Conservation (phyloP, 345 rosid genomes). For the Eucalyptus sp. region DNA sequence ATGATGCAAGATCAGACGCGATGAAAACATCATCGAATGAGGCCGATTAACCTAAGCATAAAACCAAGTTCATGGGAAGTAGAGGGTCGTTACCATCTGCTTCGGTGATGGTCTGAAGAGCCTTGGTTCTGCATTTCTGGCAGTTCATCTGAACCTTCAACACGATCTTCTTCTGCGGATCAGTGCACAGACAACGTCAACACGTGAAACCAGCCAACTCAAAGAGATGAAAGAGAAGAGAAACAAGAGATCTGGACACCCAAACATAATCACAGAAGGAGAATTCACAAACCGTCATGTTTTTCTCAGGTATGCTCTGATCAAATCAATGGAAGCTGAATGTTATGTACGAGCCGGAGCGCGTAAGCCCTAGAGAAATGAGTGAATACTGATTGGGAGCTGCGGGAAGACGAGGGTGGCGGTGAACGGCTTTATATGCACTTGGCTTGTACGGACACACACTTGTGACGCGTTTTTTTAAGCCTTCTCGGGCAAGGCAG, state of each 20-base stretch:
- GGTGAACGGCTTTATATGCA: background rate
- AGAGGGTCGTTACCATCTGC: conserved; percentile 12
- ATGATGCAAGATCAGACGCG: background rate
- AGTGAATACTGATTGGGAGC: background rate
- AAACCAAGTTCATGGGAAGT: background rate
- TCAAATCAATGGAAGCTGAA: background rate
- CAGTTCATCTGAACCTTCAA: conserved; percentile 19
- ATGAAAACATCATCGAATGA: background rate
- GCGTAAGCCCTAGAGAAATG: background rate
- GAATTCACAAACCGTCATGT: background rate
- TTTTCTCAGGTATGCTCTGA: background rate
- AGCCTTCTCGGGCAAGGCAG: background rate
- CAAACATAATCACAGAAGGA: background rate
- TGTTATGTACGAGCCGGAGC: background rate
- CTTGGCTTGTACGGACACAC: background rate
- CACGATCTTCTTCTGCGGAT: background rate
- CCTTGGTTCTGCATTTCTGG: conserved; percentile 26
- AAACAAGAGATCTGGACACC: background rate
- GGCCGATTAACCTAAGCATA: background rate
- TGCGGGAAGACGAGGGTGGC: background rate
- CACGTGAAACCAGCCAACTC: background rate
- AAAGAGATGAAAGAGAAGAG: background rate
- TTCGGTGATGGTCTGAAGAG: conserved; percentile 21
- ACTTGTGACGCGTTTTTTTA: background rate
- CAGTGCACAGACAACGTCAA: background rate